Percentiles rank a stretch among this genome's conserved stretches.
Conservation (phyloP, 345 rosid species). For the Durio zibethinus region DNA sequence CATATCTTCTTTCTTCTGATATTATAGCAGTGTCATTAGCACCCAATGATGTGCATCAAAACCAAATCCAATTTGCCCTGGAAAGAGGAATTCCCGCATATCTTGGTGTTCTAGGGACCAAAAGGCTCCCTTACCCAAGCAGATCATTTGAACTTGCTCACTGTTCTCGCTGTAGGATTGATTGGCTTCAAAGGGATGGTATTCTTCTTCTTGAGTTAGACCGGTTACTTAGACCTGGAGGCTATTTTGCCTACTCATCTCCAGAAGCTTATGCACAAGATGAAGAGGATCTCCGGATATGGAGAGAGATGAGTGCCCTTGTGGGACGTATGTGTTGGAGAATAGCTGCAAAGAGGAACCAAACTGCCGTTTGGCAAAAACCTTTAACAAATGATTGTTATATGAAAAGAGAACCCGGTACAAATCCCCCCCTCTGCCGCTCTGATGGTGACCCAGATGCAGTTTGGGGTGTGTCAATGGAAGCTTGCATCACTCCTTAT, state of each 20-base stretch:
- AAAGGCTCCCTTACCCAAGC: slow-evolving; percentile 97
- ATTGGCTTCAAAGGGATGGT: slow-evolving; percentile 99
- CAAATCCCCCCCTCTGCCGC: slow-evolving; percentile 86
- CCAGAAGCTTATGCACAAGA: slow-evolving; percentile 99
- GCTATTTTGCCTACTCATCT: slow-evolving; percentile 96
- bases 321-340: slow-evolving; percentile 97
- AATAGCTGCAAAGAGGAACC: slow-evolving; percentile 84
- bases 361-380: slow-evolving; percentile 96
- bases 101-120: slow-evolving; percentile 94
- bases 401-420: slow-evolving; percentile 69
- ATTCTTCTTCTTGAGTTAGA: slow-evolving; percentile 98
- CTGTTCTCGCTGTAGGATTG: slow-evolving; percentile 96
- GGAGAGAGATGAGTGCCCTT: slow-evolving; percentile 94
- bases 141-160: slow-evolving; percentile 98
- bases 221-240: slow-evolving; percentile 93
- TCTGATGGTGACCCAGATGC: slow-evolving; percentile 94
- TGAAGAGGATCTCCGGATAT: slow-evolving; percentile 85
- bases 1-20: slow-evolving; percentile 81
- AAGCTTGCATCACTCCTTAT: slow-evolving; percentile 88
- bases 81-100: slow-evolving; percentile 99
- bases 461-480: slow-evolving; percentile 75
- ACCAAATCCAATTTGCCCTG: slow-evolving; percentile 97
- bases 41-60: slow-evolving; percentile 98
- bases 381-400: slow-evolving; percentile 92
- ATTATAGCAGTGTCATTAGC: slow-evolving; percentile 88